Evolutionary conservation across 192 early-diverging fungal genomes (phyloP), one percentile per base, ranked within the genome.

Genomic region (Linderina pennispora): DNA sequence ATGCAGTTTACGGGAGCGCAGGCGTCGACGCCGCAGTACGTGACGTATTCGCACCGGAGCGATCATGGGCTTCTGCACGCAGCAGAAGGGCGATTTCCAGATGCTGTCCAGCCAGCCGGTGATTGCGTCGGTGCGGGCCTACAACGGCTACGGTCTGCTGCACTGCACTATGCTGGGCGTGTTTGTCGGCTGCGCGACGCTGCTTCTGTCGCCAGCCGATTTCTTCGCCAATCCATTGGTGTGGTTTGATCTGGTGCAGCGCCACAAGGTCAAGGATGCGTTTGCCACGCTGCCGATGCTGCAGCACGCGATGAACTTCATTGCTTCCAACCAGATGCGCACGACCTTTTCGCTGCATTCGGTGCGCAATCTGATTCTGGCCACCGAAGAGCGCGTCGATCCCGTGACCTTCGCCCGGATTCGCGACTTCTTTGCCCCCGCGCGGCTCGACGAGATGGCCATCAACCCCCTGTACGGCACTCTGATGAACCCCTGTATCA

Each of bases 391-490:
- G 53, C 71, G 71, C n/a, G 59, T 62, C 22, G 55, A 62, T 19
- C 71, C 71, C 45, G 28, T 59, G 67, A 48, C 70, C 62, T 43
- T 78, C 53, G 34, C 66, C 57, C 19, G 32, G 48, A 67, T 86
- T 20, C 68, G 75, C 33, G 61, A 71, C 38, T 74, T 72, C 43
- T 87, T 89, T 56, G 50, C 65, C 0, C 69, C 60, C 32, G 77
- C 81, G 51, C 64, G 86, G 13, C 49, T 92, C 32, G 85, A 82
- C 37, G 77, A 82, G 24, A 69, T 77, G 5, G 76, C 81, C 13
- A 75, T 92, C 40, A 85, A 81, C 35, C 77, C 81, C 10, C 69
- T 84, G 31, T 92, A 90, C 59, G 81, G 86, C 51, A 81, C 86
- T 28, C 60, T 75, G 32, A 75, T 84, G 48, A 92, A 92, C 50